Evolutionary conservation across 2,329 filamentous ascomycete genomes (phyloP).

Genomic region (Pseudogymnoascus sp.): DNA sequence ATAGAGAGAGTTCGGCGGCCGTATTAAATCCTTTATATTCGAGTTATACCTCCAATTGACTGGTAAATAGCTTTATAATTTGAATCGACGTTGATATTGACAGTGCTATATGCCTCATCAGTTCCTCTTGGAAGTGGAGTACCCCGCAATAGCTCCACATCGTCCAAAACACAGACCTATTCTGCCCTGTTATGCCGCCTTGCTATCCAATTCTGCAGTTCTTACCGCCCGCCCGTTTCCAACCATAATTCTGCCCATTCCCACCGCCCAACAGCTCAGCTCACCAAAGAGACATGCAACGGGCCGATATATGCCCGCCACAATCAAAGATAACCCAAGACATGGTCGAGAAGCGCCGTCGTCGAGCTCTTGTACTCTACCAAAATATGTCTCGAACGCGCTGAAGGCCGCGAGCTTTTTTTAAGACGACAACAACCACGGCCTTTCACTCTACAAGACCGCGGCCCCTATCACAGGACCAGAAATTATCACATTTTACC

Average conservation of each 20-base stretch:
- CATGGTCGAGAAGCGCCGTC: not conserved
- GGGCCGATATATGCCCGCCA: not conserved
- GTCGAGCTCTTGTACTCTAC: not conserved
- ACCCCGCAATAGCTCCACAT: slow-evolving; percentile 1
- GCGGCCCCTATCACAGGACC: not conserved
- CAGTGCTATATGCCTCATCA: not conserved
- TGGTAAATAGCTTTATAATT: not conserved
- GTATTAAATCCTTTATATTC: not conserved
- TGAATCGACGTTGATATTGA: not conserved
- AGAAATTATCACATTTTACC: not conserved
- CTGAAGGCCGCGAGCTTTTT: not conserved
- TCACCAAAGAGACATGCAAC: not conserved
- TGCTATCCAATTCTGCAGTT: not conserved
- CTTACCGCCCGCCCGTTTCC: not conserved
- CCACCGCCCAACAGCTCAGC: not conserved
- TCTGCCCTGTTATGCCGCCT: not conserved
- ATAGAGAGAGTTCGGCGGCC: not conserved
- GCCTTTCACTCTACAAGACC: not conserved
- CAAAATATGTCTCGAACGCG: not conserved
- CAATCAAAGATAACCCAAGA: not conserved
- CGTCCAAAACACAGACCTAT: not conserved
- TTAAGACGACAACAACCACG: not conserved
- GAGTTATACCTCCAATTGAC: not conserved
- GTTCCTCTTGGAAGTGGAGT: slow-evolving; percentile 2
- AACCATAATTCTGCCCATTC: not conserved